Conservation (phyloP, 345 rosid species). For the Eucalyptus pauciflora region DNA sequence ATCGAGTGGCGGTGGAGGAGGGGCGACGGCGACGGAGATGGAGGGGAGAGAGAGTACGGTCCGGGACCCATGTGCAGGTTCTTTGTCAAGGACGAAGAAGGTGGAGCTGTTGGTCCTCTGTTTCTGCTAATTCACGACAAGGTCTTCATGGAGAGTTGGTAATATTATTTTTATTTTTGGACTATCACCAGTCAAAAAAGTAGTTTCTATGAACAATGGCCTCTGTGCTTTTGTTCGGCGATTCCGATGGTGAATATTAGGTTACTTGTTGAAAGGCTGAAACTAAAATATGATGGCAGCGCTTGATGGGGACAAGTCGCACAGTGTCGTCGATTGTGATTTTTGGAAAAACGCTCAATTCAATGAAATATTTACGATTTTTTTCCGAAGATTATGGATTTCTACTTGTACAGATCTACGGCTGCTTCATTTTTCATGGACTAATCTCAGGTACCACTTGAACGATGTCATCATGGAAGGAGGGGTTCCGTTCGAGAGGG, state of each 20-base stretch:
- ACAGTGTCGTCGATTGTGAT: neutral
- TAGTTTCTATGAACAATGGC: neutral
- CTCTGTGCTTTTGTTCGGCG: neutral
- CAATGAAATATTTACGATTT: neutral
- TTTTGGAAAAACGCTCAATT: neutral
- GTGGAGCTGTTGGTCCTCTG: slow-evolving; percentile 27
- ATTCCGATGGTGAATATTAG: neutral
- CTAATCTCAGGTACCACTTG: slow-evolving; percentile 8
- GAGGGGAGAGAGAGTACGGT: slow-evolving; percentile 12
- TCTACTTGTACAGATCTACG: neutral
- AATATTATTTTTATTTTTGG: neutral
- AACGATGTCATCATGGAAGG: slow-evolving; percentile 21
- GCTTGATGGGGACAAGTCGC: neutral
- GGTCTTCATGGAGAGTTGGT: slow-evolving; percentile 34
- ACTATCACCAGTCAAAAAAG: neutral
- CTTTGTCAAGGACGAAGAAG: slow-evolving; percentile 13
- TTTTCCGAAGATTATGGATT: neutral
- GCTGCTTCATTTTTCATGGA: neutral
- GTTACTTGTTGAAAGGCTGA: neutral
- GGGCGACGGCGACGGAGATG: neutral
- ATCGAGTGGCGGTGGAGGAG: neutral
- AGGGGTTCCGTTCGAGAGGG: slow-evolving; percentile 15
- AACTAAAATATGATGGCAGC: neutral
- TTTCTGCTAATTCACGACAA: slow-evolving; percentile 18
- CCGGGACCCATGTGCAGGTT: slow-evolving; percentile 34